phyloP scores from a whole-genome alignment of 352 stramenopile species.

The Pythium volutum region DNA sequence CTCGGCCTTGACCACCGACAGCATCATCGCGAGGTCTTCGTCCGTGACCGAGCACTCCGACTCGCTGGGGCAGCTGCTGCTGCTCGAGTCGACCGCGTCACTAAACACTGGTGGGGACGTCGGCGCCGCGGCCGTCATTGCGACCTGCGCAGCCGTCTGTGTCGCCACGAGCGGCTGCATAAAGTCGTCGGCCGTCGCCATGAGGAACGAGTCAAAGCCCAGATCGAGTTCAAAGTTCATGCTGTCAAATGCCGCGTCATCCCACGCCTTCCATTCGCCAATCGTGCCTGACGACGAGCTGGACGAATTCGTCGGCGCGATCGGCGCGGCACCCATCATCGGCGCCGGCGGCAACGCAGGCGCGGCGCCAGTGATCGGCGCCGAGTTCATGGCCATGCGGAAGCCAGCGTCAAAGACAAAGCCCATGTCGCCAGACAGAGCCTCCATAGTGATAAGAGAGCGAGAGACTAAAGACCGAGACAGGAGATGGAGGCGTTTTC shows the following conservation, averaged over 20 bases:
- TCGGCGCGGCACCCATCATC: not conserved
- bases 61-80: constrained; percentile 25
- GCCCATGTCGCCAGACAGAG: constrained; percentile 19
- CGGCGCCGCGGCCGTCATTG: not conserved
- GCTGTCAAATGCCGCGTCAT: constrained; percentile 38
- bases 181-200: constrained; percentile 59
- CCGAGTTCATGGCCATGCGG: constrained; percentile 15
- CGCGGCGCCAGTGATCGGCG: not conserved
- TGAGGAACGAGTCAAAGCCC: constrained; percentile 57
- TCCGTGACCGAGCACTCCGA: constrained; percentile 22
- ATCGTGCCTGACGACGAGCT: not conserved
- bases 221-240: constrained; percentile 57
- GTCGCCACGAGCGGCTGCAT: constrained; percentile 45
- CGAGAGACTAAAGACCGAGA: not conserved
- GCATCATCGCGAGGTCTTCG: constrained; percentile 13
- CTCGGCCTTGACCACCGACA: constrained; percentile 7
- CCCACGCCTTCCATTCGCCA: constrained; percentile 42
- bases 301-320: not conserved
- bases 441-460: constrained; percentile 13
- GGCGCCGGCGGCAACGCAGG: not conserved
- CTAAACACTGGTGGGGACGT: constrained; percentile 22
- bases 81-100: constrained; percentile 21
- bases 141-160: constrained; percentile 4
- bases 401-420: constrained; percentile 17
- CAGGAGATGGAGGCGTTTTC: constrained; percentile 2